Conservation (phyloP, 257 asterid genomes). For the Haberlea rhodopensis region DNA sequence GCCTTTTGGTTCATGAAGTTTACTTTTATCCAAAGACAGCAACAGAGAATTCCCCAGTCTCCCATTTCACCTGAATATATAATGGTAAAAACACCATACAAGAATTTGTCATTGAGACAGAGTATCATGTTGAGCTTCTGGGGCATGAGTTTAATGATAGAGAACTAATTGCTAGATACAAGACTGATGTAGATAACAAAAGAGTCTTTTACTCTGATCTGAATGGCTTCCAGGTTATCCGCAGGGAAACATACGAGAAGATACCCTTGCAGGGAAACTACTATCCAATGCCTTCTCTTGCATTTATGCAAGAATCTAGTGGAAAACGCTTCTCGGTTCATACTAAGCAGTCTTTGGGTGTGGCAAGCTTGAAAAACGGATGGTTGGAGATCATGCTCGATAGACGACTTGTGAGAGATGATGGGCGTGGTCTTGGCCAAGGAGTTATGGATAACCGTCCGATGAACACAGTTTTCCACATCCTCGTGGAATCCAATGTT, state of each 20-base stretch:
- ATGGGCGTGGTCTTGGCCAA: constrained; percentile 96
- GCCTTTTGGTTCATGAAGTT: constrained; percentile 77
- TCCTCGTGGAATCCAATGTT: constrained; percentile 64
- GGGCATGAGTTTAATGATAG: constrained; percentile 58
- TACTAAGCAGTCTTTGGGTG: constrained; percentile 89
- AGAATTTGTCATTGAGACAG: constrained; percentile 83
- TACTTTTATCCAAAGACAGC: constrained; percentile 67
- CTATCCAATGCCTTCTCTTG: constrained; percentile 96
- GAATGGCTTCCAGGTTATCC: constrained; percentile 94
- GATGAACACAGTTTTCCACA: constrained; percentile 76
- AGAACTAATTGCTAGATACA: constrained; percentile 74
- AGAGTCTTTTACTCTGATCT: constrained; percentile 82
- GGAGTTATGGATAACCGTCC: constrained; percentile 93
- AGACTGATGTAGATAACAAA: constrained; percentile 64
- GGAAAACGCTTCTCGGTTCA: constrained; percentile 90
- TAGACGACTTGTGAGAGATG: constrained; percentile 75
- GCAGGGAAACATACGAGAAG: constrained; percentile 89
- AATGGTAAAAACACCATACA: constrained; percentile 56
- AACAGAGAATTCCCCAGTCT: constrained; percentile 64
- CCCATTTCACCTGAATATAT: constrained; percentile 82
- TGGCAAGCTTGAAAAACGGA: constrained; percentile 81
- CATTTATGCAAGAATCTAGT: constrained; percentile 68
- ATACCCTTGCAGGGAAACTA: constrained; percentile 92
- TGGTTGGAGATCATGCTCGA: constrained; percentile 96
- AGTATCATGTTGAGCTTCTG: constrained; percentile 87